Base-by-base conservation (phyloP, 257 asterid species). In the Nicotiana benthamiana region DNA sequence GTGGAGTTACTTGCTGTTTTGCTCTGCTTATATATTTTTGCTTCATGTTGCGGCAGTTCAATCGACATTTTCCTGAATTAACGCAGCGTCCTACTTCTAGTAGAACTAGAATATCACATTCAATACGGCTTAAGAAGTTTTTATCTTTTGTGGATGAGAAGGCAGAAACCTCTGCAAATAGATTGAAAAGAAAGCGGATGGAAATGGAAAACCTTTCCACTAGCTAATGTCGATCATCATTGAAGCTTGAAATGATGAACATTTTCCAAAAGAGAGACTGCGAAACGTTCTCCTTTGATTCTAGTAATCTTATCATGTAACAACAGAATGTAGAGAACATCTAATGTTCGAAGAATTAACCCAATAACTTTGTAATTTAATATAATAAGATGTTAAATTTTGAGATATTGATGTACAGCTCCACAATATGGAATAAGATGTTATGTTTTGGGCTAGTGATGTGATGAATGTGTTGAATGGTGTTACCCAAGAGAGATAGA, bases 61-160 rank as follows among this genome's bases (percentile, higher is more conserved):
- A 75, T 64, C 85, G 62, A 46, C 72, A 82, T 75, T 60, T 36
- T 64, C 87, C 90, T 52, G 62, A 86, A 40, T 51, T 66, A 65
- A 48, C 86, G 2, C 88, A 46, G 66, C 43, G 80, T 62, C 54
- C 83, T 28, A 7, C 62, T 9, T 17, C 34, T 7, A 7, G 20
- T 16, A 30, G 16, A 13, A 77, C 72, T 16, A n/a, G 32, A 65
- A 51, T 70, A 22, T 88, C 90, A 10, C 28, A 51, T 27, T 80
- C 92, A 16, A 30, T 80, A 60, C 79, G 80, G 13, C 52, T 90
- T 28, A 87, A 77, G 76, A 85, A 87, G 61, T 92, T 92, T 84
- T 52, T 91, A 9, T 82, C 96, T 32, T 92, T 89, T 36, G 87
- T 52, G 7, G 90, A 91, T 78, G 91, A 92, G 88, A 92, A 90